Evolutionary conservation across 495 filamentous ascomycete genomes (phyloP).

Genomic region (Penicilliopsis zonata): DNA sequence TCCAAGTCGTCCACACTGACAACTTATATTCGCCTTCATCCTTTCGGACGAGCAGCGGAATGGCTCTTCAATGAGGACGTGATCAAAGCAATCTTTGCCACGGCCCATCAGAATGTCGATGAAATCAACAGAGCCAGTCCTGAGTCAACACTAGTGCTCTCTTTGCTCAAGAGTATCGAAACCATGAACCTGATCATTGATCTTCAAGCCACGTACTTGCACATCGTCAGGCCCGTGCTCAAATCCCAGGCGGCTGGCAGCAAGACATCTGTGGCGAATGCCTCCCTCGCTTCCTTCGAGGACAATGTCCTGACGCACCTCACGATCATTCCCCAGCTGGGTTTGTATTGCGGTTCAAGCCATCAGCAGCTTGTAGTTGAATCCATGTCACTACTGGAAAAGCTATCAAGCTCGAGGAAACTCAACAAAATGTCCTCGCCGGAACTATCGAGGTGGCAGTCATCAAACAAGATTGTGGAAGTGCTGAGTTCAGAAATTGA

Average conservation of each 20-base stretch:
- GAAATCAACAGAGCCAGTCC: slow-evolving; percentile 53
- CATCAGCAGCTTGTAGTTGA: slow-evolving; percentile 63
- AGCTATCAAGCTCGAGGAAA: slow-evolving; percentile 68
- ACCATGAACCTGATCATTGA: slow-evolving; percentile 70
- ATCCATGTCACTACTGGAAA: slow-evolving; percentile 71
- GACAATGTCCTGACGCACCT: slow-evolving; percentile 80
- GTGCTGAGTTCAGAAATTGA: slow-evolving; percentile 62
- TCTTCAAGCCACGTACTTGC: slow-evolving; percentile 81
- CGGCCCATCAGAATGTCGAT: slow-evolving; percentile 56
- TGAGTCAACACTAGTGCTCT: slow-evolving; percentile 63
- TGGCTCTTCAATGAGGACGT: slow-evolving; percentile 95
- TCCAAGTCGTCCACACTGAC: slow-evolving; percentile 59
- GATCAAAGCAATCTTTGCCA: slow-evolving; percentile 61
- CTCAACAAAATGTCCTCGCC: slow-evolving; percentile 43
- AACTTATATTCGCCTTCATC: slow-evolving; percentile 73
- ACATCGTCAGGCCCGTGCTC: slow-evolving; percentile 69
- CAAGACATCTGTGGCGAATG: slow-evolving; percentile 48
- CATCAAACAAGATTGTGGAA: slow-evolving; percentile 66
- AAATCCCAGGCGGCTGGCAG: slow-evolving; percentile 38
- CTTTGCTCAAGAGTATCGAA: slow-evolving; percentile 61
- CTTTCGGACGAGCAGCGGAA: slow-evolving; percentile 87
- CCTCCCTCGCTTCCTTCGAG: slow-evolving; percentile 72
- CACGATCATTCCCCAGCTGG: slow-evolving; percentile 60
- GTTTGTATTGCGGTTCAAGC: slow-evolving; percentile 70
- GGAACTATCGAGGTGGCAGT: slow-evolving; percentile 37